Base-by-base conservation (phyloP, 257 asterid species). In the Primulina eburnea region DNA sequence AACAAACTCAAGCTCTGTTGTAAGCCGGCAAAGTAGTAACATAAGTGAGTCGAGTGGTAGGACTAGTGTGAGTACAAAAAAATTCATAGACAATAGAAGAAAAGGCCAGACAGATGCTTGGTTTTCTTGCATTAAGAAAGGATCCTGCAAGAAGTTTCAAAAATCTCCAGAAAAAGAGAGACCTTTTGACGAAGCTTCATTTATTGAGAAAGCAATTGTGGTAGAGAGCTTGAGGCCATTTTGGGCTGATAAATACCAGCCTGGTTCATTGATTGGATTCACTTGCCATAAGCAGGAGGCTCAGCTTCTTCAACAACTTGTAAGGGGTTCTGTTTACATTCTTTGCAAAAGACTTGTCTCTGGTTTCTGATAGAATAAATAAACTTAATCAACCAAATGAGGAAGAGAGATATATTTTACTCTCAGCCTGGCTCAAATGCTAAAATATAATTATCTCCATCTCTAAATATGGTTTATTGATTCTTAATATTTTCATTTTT, bases 181-280 rank as follows among this genome's bases (percentile, higher is more conserved):
- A 70, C 75, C 83, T 6, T 65, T 82, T 32, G 88, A 90, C 63
- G 95, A 90, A 74, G 90, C 92, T 60, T 79, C 86, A 2, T 81
- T 90, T 59, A 89, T 90, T 32, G 85, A 77, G 63, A 90, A 84
- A 85, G 89, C 97, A 12, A 71, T 73, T 26, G 90, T 90, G 60
- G 85, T 84, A 7, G 92, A 88, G 84, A 87, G 82, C 83, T 73
- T 90, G 75, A 82, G 92, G 60, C 89, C 79, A 34, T 78, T 90
- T 71, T 90, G 96, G 97, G 95, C 97, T 26, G 95, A 90, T 59
- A 89, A 85, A 73, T 82, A 90, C 73, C 95, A 78, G 73, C 96
- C 96, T 35, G 68, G 76, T 70, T 81, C 90, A 1, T 74, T 90
- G 73, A 65, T 35, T 30, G 92, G 79, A 47, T 90, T 89, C 78